Percentiles rank a stretch among this genome's conserved stretches.
Conservation (phyloP, 495 filamentous ascomycete species). For the Pyrenula massariospora region DNA sequence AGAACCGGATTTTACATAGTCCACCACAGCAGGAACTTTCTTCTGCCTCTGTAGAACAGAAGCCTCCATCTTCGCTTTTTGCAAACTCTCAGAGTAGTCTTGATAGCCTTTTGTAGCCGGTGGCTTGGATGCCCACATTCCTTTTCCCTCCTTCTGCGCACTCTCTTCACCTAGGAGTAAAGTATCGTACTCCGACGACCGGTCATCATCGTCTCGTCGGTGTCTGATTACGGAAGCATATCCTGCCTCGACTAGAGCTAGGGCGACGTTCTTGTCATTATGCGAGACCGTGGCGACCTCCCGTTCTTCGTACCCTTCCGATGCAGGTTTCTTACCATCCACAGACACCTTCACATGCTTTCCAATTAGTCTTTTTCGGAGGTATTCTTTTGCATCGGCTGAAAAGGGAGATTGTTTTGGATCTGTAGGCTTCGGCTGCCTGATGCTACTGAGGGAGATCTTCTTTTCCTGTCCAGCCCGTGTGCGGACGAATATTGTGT, state of each 20-base stretch:
- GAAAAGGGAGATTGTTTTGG: constrained; percentile 74
- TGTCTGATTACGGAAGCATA: constrained; percentile 90
- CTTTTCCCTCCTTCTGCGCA: constrained; percentile 74
- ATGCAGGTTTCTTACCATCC: constrained; percentile 84
- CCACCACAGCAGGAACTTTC: constrained; percentile 87
- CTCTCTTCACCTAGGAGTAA: constrained; percentile 79
- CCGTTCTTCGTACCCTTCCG: constrained; percentile 82
- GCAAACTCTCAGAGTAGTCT: constrained; percentile 82
- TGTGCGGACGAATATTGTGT: constrained; percentile 75
- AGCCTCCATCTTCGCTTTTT: constrained; percentile 90
- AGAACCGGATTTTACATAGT: constrained; percentile 93
- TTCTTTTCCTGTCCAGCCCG: constrained; percentile 78
- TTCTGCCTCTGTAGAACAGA: constrained; percentile 78
- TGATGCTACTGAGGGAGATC: constrained; percentile 82
- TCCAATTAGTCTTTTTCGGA: constrained; percentile 87
- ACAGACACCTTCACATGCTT: constrained; percentile 83
- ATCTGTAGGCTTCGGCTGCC: constrained; percentile 77
- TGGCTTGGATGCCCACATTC: constrained; percentile 85
- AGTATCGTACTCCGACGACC: constrained; percentile 88
- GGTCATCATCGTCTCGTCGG: constrained; percentile 81
- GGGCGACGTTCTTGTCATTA: constrained; percentile 75
- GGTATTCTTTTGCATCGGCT: constrained; percentile 90
- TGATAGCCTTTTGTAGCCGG: constrained; percentile 67
- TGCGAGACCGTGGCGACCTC: constrained; percentile 82
- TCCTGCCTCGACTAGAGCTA: constrained; percentile 79